Evolutionary conservation across 352 stramenopile genomes (phyloP).

Genomic region (Salisapilia sapeloensis): DNA sequence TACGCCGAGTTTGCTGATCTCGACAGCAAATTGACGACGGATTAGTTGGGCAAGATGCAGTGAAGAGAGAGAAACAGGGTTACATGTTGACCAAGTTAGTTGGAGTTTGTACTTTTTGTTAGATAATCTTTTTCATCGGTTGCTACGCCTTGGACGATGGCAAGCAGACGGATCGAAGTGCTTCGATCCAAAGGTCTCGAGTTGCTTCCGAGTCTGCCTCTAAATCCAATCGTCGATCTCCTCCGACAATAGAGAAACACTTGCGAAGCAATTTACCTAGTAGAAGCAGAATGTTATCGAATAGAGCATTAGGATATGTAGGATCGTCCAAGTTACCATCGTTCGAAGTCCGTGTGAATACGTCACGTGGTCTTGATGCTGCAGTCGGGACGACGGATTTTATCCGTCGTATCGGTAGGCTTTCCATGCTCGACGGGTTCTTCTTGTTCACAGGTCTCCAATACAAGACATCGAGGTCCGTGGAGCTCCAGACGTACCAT

Average conservation of each 20-base stretch:
- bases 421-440: conserved; percentile 32
- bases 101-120: no score
- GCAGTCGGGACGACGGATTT: conserved; percentile 28
- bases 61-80: no score
- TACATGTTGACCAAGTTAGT: no score
- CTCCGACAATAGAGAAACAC: conserved; percentile 48
- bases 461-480: conserved; percentile 40
- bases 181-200: conserved; percentile 48
- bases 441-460: conserved; percentile 63
- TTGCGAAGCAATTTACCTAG: conserved; percentile 43
- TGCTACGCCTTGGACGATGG: no score
- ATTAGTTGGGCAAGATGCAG: no score
- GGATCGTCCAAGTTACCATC: no score
- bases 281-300: no score
- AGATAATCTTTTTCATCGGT: no score
- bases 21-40: conserved; percentile 66
- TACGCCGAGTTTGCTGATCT: conserved; percentile 85
- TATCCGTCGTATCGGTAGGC: conserved; percentile 21
- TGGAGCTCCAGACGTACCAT: conserved; percentile 52
- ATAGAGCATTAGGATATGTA: no score
- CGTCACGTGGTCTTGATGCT: no score
- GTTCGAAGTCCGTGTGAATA: no score
- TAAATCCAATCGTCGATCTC: conserved; percentile 43
- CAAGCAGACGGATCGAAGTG: background rate
- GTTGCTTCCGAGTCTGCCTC: conserved; percentile 54